Conservation (phyloP, 495 filamentous ascomycete genomes). For the Penicillium dipodomyicola region DNA sequence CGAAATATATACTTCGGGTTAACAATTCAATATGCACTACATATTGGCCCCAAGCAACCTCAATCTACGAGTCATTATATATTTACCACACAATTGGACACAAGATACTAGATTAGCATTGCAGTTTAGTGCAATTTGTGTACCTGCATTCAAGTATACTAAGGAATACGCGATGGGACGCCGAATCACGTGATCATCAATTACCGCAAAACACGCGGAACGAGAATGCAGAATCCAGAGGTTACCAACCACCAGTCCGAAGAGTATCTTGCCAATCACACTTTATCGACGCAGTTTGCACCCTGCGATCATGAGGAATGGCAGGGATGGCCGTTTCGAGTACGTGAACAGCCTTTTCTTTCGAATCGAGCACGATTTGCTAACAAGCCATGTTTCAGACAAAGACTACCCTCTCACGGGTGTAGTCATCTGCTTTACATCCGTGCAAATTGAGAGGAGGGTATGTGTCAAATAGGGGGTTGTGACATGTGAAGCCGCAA, state of each 20-base stretch:
- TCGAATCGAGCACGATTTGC: not conserved
- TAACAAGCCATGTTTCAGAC: constrained; percentile 32
- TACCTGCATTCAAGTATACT: not conserved
- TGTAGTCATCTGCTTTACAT: constrained; percentile 88
- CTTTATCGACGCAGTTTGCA: not conserved
- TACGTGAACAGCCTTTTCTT: constrained; percentile 18
- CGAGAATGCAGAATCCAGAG: constrained; percentile 9
- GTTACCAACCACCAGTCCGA: constrained; percentile 6
- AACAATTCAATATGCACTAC: too few relatives aligned
- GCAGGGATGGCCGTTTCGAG: constrained; percentile 37
- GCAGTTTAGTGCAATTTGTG: not conserved
- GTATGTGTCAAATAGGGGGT: constrained; percentile 48
- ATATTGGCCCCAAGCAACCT: not conserved
- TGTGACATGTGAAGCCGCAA: not conserved
- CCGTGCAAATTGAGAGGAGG: constrained; percentile 74
- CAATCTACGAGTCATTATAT: not conserved
- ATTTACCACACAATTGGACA: not conserved
- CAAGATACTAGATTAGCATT: not conserved
- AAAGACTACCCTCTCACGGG: constrained; percentile 69
- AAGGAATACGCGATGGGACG: not conserved
- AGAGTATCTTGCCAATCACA: not conserved
- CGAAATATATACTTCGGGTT: not conserved
- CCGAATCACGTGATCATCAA: constrained; percentile 22
- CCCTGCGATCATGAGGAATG: constrained; percentile 45
- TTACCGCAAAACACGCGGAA: constrained; percentile 22